phyloP scores from a whole-genome alignment of 805 yeast genomes.

The Zygosaccharomyces siamensis region DNA sequence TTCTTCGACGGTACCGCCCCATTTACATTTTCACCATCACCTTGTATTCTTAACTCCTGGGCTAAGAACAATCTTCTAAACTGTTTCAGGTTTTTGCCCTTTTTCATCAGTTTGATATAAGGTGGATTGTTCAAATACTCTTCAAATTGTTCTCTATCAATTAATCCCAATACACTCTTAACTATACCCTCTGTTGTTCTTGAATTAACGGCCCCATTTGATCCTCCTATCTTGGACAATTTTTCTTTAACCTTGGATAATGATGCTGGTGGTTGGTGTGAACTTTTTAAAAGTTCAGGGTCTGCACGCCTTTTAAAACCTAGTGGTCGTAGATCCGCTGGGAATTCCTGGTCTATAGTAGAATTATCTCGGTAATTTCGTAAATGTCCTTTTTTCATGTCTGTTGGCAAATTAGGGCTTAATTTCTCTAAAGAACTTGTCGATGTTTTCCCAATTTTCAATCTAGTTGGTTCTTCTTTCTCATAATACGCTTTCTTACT shows the following conservation, averaged over 20 bases:
- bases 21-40: constrained; percentile 7
- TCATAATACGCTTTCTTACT: background rate
- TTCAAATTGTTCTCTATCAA: constrained; percentile 37
- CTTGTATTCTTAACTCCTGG: constrained; percentile 49
- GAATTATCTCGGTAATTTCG: background rate
- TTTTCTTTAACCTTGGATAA: constrained; percentile 16
- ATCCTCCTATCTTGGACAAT: constrained; percentile 11
- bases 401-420: background rate
- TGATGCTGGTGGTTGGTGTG: constrained; percentile 10
- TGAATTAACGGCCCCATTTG: constrained; percentile 1
- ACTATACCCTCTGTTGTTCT: constrained; percentile 4
- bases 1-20: constrained; percentile 6
- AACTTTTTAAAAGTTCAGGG: background rate
- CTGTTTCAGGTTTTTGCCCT: constrained; percentile 43
- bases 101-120: constrained; percentile 47
- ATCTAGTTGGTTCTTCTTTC: background rate
- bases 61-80: constrained; percentile 56
- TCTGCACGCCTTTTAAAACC: constrained; percentile 21
- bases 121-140: constrained; percentile 49
- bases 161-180: constrained; percentile 20
- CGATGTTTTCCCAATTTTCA: background rate
- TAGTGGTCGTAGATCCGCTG: constrained; percentile 27
- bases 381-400: background rate
- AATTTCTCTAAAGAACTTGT: background rate
- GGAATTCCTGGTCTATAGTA: constrained; percentile 13